These are phyloP conservation scores for Boletus bicolor DNA, from an alignment of 768 basidiomycete genomes.

Conservation along the genomic window DNA sequence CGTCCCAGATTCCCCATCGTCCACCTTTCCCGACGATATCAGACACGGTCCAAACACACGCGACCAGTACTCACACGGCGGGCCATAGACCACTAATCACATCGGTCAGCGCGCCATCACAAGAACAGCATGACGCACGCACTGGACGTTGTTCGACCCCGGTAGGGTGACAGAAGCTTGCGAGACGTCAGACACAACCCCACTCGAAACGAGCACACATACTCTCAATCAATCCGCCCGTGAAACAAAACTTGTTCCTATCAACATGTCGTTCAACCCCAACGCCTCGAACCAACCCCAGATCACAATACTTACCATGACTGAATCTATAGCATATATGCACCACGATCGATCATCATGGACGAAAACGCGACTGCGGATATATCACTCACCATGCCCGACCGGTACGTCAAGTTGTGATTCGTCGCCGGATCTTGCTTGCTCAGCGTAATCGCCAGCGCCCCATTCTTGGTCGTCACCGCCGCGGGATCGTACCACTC, in stretches of 20 bases:
- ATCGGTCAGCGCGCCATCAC: conserved; percentile 5
- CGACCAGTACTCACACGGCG: conserved; percentile 35
- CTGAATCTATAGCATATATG: conserved; percentile 23
- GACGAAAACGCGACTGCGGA: background rate
- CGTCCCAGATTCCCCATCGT: conserved; percentile 53
- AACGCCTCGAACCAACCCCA: background rate
- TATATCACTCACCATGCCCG: conserved; percentile 32
- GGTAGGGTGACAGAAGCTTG: conserved; percentile 40
- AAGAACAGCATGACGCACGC: conserved; percentile 2
- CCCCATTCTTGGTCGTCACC: conserved; percentile 50
- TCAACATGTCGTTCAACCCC: conserved; percentile 2
- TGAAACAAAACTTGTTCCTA: conserved; percentile 77
- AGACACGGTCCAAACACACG: background rate
- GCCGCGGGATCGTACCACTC: conserved; percentile 61
- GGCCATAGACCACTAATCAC: conserved; percentile 44
- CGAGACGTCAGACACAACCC: conserved; percentile 4
- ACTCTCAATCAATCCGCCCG: conserved; percentile 67
- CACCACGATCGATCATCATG: conserved; percentile 26
- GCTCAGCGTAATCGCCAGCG: conserved; percentile 47
- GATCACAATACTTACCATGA: conserved; percentile 22
- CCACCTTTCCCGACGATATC: conserved; percentile 35
- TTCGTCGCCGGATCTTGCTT: conserved; percentile 40
- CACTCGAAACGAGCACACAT: background rate
- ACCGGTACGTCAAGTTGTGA: conserved; percentile 47
- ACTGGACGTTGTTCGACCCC: conserved; percentile 39